phyloP scores from a whole-genome alignment of 495 filamentous ascomycete genomes.

The Daldinia concentrica region DNA sequence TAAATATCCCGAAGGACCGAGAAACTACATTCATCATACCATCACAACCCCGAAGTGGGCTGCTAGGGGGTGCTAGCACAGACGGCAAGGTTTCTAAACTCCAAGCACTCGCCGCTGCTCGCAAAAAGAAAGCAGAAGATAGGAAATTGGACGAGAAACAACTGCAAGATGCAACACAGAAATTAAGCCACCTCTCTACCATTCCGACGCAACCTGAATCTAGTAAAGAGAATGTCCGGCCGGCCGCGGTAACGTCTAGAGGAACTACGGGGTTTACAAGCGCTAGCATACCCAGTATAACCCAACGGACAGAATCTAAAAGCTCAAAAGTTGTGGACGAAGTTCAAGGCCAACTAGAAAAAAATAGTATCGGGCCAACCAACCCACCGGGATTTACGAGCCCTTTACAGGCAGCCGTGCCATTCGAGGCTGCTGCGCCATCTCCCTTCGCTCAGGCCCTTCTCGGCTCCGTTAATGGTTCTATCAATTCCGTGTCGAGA shows the following conservation, averaged over 20 bases:
- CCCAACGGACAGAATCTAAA: not conserved
- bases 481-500: constrained; percentile 48
- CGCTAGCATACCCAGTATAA: not conserved
- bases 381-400: not conserved
- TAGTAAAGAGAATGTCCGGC: constrained; percentile 32
- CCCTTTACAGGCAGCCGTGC: not conserved
- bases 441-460: constrained; percentile 78
- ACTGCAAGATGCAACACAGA: constrained; percentile 5
- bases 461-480: constrained; percentile 56
- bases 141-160: constrained; percentile 55
- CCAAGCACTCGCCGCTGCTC: constrained; percentile 85
- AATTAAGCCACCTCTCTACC: constrained; percentile 14
- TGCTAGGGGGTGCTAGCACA: constrained; percentile 77
- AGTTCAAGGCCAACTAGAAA: constrained; percentile 4
- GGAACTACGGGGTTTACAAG: not conserved
- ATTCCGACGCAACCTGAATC: not conserved
- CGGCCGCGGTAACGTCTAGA: not conserved
- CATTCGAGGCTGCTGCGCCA: constrained; percentile 50
- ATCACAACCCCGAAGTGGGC: constrained; percentile 65
- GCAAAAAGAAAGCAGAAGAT: constrained; percentile 84
- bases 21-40: constrained; percentile 74
- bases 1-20: constrained; percentile 75
- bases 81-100: constrained; percentile 86
- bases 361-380: not conserved
- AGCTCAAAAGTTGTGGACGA: not conserved